Conservation (phyloP, 768 basidiomycete genomes). For the Grammothele lineata region DNA sequence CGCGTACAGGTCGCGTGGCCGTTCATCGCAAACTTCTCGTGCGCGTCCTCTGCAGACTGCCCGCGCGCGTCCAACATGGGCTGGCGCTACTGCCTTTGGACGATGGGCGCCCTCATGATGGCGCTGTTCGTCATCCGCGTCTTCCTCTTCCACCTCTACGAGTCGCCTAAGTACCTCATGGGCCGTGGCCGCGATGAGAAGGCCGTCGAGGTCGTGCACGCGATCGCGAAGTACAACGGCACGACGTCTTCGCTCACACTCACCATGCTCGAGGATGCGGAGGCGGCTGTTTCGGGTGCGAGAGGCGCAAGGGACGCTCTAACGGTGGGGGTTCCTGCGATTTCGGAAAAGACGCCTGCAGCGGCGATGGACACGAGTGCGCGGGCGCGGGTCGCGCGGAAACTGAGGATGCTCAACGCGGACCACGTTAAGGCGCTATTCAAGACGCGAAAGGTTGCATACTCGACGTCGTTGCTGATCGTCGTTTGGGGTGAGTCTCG, state of each 20-base stretch:
- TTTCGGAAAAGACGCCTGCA: slow-evolving; percentile 5
- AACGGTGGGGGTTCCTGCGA: background rate
- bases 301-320: no score
- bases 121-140: slow-evolving; percentile 58
- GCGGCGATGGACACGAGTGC: slow-evolving; percentile 32
- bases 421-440: slow-evolving; percentile 48
- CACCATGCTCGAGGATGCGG: slow-evolving; percentile 39
- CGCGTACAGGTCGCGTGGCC: slow-evolving; percentile 62
- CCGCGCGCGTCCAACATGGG: slow-evolving; percentile 54
- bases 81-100: slow-evolving; percentile 71
- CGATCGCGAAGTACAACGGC: slow-evolving; percentile 59
- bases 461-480: slow-evolving; percentile 48
- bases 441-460: slow-evolving; percentile 46
- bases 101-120: slow-evolving; percentile 68
- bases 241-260: slow-evolving; percentile 43
- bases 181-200: slow-evolving; percentile 59
- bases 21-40: slow-evolving; percentile 66
- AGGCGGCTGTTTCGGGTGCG: slow-evolving; percentile 8
- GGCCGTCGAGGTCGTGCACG: slow-evolving; percentile 62
- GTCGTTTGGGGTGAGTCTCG: slow-evolving; percentile 44
- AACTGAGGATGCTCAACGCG: slow-evolving; percentile 32
- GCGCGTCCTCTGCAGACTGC: slow-evolving; percentile 37
- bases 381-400: slow-evolving; percentile 34
- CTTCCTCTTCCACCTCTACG: slow-evolving; percentile 61
- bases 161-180: slow-evolving; percentile 72